phyloP scores from a whole-genome alignment of 768 basidiomycete genomes.

The Rhodosporidiobolus sp. region DNA sequence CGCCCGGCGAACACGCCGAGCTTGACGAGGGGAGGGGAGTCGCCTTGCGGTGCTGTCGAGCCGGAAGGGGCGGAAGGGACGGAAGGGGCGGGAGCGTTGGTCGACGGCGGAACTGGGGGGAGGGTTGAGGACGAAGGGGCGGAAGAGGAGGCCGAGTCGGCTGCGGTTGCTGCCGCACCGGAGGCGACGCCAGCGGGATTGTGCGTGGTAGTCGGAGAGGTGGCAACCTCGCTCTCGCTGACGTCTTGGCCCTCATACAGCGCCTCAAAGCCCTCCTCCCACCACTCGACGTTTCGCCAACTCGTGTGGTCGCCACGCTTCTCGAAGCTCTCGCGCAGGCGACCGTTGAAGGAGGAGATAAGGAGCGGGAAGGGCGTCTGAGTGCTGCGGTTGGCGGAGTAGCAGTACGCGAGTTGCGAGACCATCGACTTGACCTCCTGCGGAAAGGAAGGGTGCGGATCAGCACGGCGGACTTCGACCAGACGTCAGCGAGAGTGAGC shows the following conservation, averaged over 20 bases:
- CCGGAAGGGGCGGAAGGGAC: background rate
- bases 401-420: conserved; percentile 86
- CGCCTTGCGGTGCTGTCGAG: background rate
- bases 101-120: too few relatives aligned
- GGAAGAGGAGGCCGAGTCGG: background rate
- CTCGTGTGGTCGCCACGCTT: conserved; percentile 65
- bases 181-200: too few relatives aligned
- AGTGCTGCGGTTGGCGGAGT: conserved; percentile 77
- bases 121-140: too few relatives aligned
- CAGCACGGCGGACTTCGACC: background rate
- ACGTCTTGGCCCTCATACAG: conserved; percentile 22
- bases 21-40: background rate
- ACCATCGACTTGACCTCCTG: conserved; percentile 88
- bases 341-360: conserved; percentile 75
- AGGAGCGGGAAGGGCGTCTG: conserved; percentile 69
- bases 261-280: conserved; percentile 57
- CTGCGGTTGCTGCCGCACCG: background rate
- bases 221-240: too few relatives aligned
- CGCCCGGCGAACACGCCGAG: conserved; percentile 11
- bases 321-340: conserved; percentile 65
- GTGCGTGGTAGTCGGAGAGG: too few relatives aligned
- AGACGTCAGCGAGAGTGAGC: conserved; percentile 39
- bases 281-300: conserved; percentile 83
- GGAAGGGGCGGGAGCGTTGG: background rate
- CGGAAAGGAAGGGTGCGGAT: background rate